These are phyloP conservation scores for Funneliformis mosseae DNA, from an alignment of 192 early-diverging fungal genomes.

Conservation along the genomic window DNA sequence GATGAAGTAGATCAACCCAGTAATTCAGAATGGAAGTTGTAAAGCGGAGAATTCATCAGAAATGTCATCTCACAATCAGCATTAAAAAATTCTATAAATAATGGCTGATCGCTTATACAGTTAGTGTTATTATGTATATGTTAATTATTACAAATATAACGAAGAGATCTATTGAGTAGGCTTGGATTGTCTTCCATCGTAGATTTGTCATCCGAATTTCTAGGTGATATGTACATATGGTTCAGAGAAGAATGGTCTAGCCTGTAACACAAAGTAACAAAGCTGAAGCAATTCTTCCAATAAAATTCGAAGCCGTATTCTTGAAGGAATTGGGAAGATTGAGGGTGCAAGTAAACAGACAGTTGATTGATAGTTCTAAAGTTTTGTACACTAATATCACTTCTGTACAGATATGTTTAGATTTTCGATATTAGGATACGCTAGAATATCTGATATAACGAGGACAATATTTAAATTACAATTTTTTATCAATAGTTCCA, in stretches of 20 bases:
- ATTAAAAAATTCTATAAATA: background rate
- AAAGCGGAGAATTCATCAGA: constrained; percentile 8
- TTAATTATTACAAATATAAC: background rate
- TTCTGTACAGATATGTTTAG: constrained; percentile 17
- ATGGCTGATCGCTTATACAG: background rate
- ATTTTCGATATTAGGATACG: constrained; percentile 3
- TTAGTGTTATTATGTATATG: constrained; percentile 8
- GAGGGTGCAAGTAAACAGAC: background rate
- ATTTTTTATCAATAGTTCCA: no score
- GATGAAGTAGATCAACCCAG: background rate
- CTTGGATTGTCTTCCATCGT: constrained; percentile 32
- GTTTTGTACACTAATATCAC: constrained; percentile 2
- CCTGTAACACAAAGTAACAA: background rate
- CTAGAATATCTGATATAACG: no score
- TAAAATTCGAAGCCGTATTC: background rate
- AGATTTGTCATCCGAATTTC: constrained; percentile 32
- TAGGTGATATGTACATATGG: constrained; percentile 17
- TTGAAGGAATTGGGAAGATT: background rate
- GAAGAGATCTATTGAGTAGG: constrained; percentile 15
- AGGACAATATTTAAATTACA: no score
- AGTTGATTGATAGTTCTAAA: background rate
- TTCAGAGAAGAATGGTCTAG: constrained; percentile 21
- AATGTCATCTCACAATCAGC: constrained; percentile 1
- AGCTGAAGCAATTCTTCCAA: background rate
- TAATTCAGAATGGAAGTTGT: constrained; percentile 22